Percentiles rank a stretch among this genome's conserved stretches.
These are phyloP conservation scores for Aspergillus carlsbadensis DNA, from an alignment of 495 filamentous ascomycete species.

Conservation along the genomic window DNA sequence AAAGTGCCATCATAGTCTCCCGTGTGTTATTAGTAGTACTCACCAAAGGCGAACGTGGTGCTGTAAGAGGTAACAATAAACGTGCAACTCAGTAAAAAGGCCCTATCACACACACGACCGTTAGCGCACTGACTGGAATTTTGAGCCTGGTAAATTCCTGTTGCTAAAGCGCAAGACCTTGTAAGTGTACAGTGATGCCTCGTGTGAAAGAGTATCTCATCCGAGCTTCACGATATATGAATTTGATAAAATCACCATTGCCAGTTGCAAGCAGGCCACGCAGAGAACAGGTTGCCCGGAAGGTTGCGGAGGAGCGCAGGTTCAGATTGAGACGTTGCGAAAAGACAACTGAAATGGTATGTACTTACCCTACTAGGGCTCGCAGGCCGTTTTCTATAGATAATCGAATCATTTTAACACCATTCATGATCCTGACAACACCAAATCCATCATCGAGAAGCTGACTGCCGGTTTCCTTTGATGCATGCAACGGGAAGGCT, in stretches of 20 bases:
- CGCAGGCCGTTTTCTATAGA: constrained; percentile 36
- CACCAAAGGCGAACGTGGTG: constrained; percentile 44
- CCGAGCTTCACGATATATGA: too few relatives aligned
- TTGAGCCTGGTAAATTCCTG: too few relatives aligned
- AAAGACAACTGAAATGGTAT: too few relatives aligned
- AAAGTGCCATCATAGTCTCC: neutral
- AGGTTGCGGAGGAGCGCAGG: too few relatives aligned
- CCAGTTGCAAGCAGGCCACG: neutral
- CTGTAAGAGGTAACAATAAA: constrained; percentile 37
- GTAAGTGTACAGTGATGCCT: too few relatives aligned
- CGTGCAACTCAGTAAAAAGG: constrained; percentile 35
- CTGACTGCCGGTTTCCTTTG: constrained; percentile 4
- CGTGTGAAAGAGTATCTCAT: too few relatives aligned
- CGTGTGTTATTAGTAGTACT: constrained; percentile 10
- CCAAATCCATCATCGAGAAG: constrained; percentile 16
- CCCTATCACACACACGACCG: constrained; percentile 18
- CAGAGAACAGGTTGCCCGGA: constrained; percentile 10
- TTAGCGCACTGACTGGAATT: too few relatives aligned
- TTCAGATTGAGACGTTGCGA: too few relatives aligned
- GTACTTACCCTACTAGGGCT: constrained; percentile 39
- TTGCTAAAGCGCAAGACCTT: too few relatives aligned
- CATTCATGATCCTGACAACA: constrained; percentile 3
- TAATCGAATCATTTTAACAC: constrained; percentile 30
- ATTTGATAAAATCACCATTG: too few relatives aligned
- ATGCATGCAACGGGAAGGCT: neutral